Percentiles rank a stretch among this genome's conserved stretches.
Evolutionary conservation across 495 filamentous ascomycete genomes (phyloP).

Genomic region (Talaromyces borbonicus): DNA sequence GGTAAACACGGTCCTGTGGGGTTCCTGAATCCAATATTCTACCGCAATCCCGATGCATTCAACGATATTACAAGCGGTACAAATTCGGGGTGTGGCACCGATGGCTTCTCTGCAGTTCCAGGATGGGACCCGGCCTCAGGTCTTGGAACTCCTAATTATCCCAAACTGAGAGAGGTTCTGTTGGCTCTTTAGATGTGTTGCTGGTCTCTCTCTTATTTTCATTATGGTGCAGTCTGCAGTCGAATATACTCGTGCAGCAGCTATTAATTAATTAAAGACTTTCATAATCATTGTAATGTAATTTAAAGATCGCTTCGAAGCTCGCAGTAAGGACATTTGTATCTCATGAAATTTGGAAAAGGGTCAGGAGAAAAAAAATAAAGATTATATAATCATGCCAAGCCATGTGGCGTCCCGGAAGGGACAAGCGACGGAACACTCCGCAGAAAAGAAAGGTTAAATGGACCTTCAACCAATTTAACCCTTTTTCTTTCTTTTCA

Average conservation of each 20-base stretch:
- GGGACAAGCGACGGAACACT: background rate
- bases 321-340: background rate
- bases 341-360: background rate
- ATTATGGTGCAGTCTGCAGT: too few species aligned
- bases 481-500: background rate
- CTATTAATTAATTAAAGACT: too few species aligned
- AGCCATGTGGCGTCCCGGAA: background rate
- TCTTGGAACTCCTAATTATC: constrained; percentile 29
- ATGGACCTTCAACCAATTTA: background rate
- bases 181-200: background rate
- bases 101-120: constrained; percentile 39
- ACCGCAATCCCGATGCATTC: constrained; percentile 48
- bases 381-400: constrained; percentile 1
- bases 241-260: too few species aligned
- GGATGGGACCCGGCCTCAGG: constrained; percentile 45
- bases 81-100: constrained; percentile 48
- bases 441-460: constrained; percentile 2
- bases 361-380: background rate
- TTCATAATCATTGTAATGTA: too few species aligned
- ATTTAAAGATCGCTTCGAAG: too few species aligned
- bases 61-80: constrained; percentile 52
- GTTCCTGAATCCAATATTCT: constrained; percentile 52
- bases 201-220: too few species aligned
- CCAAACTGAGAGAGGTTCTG: constrained; percentile 17
- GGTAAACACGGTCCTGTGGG: constrained; percentile 43